Conservation (phyloP, 495 filamentous ascomycete species). For the Sporormia fimetaria region DNA sequence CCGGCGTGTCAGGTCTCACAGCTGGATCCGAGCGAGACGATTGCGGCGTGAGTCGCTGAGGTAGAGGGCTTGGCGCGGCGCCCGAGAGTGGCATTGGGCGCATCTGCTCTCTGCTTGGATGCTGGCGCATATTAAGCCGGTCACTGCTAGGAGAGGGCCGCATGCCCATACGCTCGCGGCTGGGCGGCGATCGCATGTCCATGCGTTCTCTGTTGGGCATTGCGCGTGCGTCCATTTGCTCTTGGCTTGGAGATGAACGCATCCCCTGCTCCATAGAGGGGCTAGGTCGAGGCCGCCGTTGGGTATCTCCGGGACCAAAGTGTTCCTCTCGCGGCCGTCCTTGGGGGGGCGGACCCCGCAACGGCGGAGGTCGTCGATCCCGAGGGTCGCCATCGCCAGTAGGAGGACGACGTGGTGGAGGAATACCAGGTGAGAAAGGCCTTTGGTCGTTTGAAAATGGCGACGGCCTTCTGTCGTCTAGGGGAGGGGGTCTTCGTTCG, state of each 20-base stretch:
- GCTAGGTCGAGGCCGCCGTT: conserved; percentile 13
- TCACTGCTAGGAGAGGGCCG: no score
- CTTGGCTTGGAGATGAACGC: conserved; percentile 24
- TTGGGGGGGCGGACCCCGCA: conserved; percentile 1
- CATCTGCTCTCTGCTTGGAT: conserved; percentile 22
- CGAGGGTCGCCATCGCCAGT: conserved; percentile 9
- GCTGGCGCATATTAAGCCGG: conserved; percentile 18
- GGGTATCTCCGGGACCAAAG: no score
- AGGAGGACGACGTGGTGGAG: conserved; percentile 8
- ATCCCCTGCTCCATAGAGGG: conserved; percentile 25
- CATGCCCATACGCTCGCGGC: conserved; percentile 20
- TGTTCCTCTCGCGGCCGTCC: neutral
- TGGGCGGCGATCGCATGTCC: conserved; percentile 18
- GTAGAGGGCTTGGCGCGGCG: conserved; percentile 2
- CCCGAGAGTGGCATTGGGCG: conserved; percentile 8
- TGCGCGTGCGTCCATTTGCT: conserved; percentile 17
- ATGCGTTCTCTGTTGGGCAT: conserved; percentile 16
- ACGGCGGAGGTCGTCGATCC: neutral
- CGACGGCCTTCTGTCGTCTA: no score
- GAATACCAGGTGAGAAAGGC: no score
- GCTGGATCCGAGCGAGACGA: conserved; percentile 26
- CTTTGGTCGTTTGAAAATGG: no score
- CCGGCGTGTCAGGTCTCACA: conserved; percentile 22
- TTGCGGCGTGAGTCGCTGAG: conserved; percentile 24
- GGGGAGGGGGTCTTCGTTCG: conserved; percentile 5